These are phyloP conservation scores for Rutstroemia sp. DNA, from an alignment of 2,329 filamentous ascomycete genomes.

Conservation along the genomic window DNA sequence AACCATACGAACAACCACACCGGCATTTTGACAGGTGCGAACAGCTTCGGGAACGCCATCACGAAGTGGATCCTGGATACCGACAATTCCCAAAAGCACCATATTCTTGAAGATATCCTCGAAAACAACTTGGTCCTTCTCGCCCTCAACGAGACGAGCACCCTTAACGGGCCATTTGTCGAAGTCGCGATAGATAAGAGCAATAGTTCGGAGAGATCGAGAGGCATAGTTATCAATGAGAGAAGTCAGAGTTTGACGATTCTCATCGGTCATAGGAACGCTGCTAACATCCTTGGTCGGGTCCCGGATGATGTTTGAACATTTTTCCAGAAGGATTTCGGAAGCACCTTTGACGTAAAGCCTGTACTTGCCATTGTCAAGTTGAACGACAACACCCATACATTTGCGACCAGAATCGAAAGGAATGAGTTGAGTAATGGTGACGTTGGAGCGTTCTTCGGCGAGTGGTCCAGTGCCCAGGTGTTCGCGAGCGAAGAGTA, in stretches of 20 bases:
- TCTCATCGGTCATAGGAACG: conserved; percentile 45
- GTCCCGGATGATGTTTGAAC: conserved; percentile 47
- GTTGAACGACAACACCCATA: conserved; percentile 57
- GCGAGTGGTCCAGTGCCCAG: conserved; percentile 55
- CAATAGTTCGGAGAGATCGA: conserved; percentile 67
- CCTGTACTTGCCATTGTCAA: conserved; percentile 35
- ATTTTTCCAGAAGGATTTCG: conserved; percentile 39
- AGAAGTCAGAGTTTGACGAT: conserved; percentile 44
- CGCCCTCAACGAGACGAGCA: conserved; percentile 49
- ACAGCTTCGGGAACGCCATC: conserved; percentile 62
- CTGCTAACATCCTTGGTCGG: conserved; percentile 48
- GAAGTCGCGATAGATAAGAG: conserved; percentile 66
- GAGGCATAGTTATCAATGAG: conserved; percentile 56
- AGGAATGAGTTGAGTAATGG: conserved; percentile 45
- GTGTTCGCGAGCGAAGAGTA: conserved; percentile 60
- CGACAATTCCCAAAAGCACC: conserved; percentile 64
- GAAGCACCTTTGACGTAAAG: conserved; percentile 47
- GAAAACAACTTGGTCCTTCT: conserved; percentile 54
- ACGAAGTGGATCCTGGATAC: conserved; percentile 68
- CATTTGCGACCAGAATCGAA: conserved; percentile 48
- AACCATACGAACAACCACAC: conserved; percentile 67
- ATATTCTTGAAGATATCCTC: conserved; percentile 64
- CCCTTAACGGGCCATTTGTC: conserved; percentile 57
- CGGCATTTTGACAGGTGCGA: conserved; percentile 56
- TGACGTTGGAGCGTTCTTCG: conserved; percentile 54